Conservation (phyloP, 345 rosid genomes). For the Heritiera littoralis region DNA sequence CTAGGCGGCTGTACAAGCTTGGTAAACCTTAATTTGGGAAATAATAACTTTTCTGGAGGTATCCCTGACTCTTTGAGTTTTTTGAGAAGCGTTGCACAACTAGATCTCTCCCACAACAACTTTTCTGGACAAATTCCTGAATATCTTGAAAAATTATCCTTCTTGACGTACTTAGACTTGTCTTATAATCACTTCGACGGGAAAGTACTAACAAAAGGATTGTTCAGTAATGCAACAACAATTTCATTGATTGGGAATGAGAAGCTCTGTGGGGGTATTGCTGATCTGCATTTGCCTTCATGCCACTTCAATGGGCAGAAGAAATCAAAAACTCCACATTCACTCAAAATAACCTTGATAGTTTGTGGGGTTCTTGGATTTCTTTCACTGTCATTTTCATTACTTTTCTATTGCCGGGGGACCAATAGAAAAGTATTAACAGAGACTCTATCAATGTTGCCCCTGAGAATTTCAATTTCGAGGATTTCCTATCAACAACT, state of each 20-base stretch:
- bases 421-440: not conserved
- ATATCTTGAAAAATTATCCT: slow-evolving; percentile 2
- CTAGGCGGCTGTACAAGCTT: not conserved
- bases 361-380: not conserved
- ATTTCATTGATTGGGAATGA: slow-evolving; percentile 23
- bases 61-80: slow-evolving; percentile 9
- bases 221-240: slow-evolving; percentile 21
- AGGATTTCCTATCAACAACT: too few species aligned
- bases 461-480: too few species aligned
- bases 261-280: slow-evolving; percentile 27
- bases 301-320: not conserved
- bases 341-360: too few species aligned
- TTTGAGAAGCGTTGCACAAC: not conserved
- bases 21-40: not conserved
- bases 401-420: not conserved
- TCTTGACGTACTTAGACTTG: slow-evolving; percentile 21
- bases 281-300: not conserved
- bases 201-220: slow-evolving; percentile 27
- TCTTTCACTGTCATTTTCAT: not conserved
- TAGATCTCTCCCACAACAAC: slow-evolving; percentile 11
- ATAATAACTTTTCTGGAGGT: slow-evolving; percentile 14
- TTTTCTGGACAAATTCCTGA: slow-evolving; percentile 27
- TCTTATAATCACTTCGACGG: slow-evolving; percentile 33
- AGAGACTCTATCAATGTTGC: too few species aligned
- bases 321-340: not conserved